phyloP scores from a whole-genome alignment of 2,329 filamentous ascomycete genomes.

The Penicillium janthinellum region DNA sequence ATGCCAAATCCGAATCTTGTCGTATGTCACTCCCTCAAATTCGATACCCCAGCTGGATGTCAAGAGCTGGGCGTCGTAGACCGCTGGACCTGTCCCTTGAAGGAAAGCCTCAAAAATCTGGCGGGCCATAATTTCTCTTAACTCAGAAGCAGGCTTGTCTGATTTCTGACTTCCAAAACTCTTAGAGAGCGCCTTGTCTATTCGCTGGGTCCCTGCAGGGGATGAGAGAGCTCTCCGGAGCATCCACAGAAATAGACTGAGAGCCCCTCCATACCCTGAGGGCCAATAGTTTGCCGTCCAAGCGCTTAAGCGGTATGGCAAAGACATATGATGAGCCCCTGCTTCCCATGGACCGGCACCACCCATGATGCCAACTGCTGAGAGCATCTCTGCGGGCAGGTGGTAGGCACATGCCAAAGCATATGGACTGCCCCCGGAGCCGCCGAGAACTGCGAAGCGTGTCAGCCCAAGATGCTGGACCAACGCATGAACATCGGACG shows the following conservation, averaged over 20 bases:
- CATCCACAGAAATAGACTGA: conserved; percentile 23
- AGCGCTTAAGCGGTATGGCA: conserved; percentile 21
- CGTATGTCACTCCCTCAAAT: conserved; percentile 29
- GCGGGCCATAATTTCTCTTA: conserved; percentile 17
- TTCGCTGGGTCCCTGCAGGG: conserved; percentile 16
- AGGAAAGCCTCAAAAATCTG: conserved; percentile 30
- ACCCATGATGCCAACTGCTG: conserved; percentile 43
- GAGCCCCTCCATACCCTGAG: conserved; percentile 16
- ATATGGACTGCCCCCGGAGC: conserved; percentile 53
- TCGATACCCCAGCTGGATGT: conserved; percentile 33
- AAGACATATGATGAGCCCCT: conserved; percentile 34
- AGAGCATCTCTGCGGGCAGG: conserved; percentile 33
- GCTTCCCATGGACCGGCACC: conserved; percentile 38
- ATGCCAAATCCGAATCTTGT: conserved; percentile 33
- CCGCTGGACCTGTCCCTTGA: conserved; percentile 27
- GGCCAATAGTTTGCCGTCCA: conserved; percentile 29
- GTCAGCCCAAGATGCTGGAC: conserved; percentile 44
- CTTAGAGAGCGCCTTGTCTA: conserved; percentile 30
- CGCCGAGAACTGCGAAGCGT: conserved; percentile 48
- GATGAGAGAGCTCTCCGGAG: conserved; percentile 23
- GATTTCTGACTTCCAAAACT: conserved; percentile 10
- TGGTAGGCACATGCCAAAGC: conserved; percentile 49
- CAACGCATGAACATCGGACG: conserved; percentile 47
- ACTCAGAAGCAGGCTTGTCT: conserved; percentile 5
- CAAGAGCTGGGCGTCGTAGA: conserved; percentile 32